Base-by-base conservation (phyloP, 2,329 filamentous ascomycete species). In the Rutstroemia sp. region DNA sequence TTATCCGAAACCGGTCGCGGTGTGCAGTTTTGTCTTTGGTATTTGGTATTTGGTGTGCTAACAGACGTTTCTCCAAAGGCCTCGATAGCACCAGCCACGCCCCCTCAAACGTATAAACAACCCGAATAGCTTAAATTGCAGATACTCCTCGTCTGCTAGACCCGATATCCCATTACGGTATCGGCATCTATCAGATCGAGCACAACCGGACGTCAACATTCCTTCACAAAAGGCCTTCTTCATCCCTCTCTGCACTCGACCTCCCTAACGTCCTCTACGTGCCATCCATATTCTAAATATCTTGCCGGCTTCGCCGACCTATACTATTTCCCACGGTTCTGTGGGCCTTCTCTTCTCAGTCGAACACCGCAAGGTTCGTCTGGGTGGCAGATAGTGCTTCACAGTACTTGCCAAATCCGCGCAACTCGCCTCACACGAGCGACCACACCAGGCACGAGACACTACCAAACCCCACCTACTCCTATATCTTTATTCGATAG, bases 281-380 rank as follows among this genome's bases (percentile, higher is more conserved):
- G 80, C 80, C 86, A 81, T 83, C 81, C 84, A 62, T 58, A 63
- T 64, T 67, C 67, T 68, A 60, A 71, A 64, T 67, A 80, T 79
- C 88, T 80, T 83, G 87, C 87, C 92, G 58, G 58, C 58, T 41
- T 25, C 85, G 82, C 90, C 88, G 92, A 87, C 88, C 82, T 81
- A 78, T 74, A 74, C 69, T 66, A 68, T 74, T 73, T 73, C 75
- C 77, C 76, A 78, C 80, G 78, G 74, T 81, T 79, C 81, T 83
- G 87, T 94, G 90, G 89, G 90, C 89, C 90, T 94, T 91, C 89
- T 94, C 88, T 92, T 78, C 89, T 92, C 89, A 88, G 84, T 82
- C 90, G 88, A 80, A 88, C 88, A 80, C 86, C 84, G 83, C 87
- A 90, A 87, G 83, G 87, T 92, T 92, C 89, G 89, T 92, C 90